Base-by-base conservation (phyloP, 2,329 filamentous ascomycete genomes). In the Pseudogymnoascus verrucosus region DNA sequence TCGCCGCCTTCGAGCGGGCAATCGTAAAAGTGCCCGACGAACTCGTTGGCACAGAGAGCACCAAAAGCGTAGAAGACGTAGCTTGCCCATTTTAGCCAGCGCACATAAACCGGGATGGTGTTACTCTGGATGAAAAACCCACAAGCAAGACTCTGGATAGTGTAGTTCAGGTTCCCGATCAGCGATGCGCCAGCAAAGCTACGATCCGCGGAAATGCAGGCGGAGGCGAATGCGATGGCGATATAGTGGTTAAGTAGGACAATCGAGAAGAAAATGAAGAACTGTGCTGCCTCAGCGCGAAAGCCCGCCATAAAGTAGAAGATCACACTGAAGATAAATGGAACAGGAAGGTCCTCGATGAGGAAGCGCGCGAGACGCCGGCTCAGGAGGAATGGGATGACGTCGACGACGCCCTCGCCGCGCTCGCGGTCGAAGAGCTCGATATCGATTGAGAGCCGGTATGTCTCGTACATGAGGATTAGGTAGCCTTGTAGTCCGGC, bases 301-400 rank as follows among this genome's bases (percentile, higher is more conserved):
- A 91, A 90, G 0, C 88, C 89, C 5, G 85, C 84, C 87, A 92
- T 91, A 72, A 90, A 92, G 73, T 92, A 93, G 70, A 86, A 87
- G 6, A 92, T 87, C 1, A 86, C 75, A 5, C 86, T 86, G 70
- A 88, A 92, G 3, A 91, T 72, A 14, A 91, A 80, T 0, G 89
- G 89, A 1, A 91, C 88, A 0, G 88, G 87, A 0, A 92, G 70
- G 70, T 92, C 89, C 71, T 93, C 89, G 0, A 88, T 84, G 1
- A 87, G 79, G 21, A 91, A 75, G 5, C 88, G 81, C 0, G 89
- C 88, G 4, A 91, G 73, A 26, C 90, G 81, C 44, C 89, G 80
- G 16, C 89, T 91, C 1, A 91, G 71, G 1, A 93, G 78, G 66
- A 89, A 93, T 0, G 87, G 85, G 0, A 89, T 74, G 2, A 89